Evolutionary conservation across 805 yeast genomes (phyloP), one percentile per base, ranked within the genome.

Genomic region (Saturnispora dispora): DNA sequence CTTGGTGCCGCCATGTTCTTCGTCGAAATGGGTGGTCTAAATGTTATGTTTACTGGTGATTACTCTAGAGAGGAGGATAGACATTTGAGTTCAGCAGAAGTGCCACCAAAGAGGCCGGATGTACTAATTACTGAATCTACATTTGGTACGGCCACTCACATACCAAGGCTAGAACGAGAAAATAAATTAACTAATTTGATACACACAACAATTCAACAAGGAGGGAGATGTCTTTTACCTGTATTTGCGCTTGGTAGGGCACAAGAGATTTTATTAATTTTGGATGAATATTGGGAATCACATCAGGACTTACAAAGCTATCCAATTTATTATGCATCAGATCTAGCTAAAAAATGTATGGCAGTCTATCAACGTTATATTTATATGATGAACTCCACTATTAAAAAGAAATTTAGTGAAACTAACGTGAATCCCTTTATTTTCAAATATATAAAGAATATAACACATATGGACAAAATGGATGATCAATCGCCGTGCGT

Each of bases 1-100:
- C 72, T 93, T 43, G 99, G 99, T 51, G 98, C 99, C 10, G 96
- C 98, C 11, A 93, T 93, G 98, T 93, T 83, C 66, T 82, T 93
- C 57, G 79, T 93, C 46, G 99, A 93, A 66, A 85, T 93, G 60
- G 96, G 96, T 18, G 97, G 97, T 0, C 71, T 91, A 53, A 86
- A 88, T 58, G 75, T 88, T 0, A 67, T 93, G 48, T 93, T 91
- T 64, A 93, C 99, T 0, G 99, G 99, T 52, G 99, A 93, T 67
- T 93, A 88, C 63, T 91, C 98, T 3, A 76, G 99, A 61, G 98
- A 91, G 66, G 89, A 87, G 61, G 96, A 90, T 64, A 81, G 99
- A 56, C 99, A 93, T 72, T 77, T 93, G 61, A 90, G 88, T 61
- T 81, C 89, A 4, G 99, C 99, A 0, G 99, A 93, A 66, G 83